Base-by-base conservation (phyloP, 2,329 filamentous ascomycete genomes). In the Blumeria hordei region DNA sequence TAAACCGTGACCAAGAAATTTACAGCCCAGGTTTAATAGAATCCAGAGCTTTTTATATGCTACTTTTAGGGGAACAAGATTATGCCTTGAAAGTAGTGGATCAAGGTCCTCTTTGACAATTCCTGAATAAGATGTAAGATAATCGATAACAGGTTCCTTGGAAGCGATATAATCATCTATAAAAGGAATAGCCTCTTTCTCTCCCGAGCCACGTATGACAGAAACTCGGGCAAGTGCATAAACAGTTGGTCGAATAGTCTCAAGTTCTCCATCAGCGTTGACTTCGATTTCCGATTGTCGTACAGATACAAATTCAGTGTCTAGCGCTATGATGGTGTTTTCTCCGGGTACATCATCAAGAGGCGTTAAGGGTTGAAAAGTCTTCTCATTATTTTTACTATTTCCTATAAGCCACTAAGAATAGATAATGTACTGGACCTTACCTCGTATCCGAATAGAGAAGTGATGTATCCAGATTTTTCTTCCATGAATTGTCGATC, bases 31-130 rank as follows among this genome's bases (percentile, higher is more conserved):
- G 65, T 98, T 98, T 35, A 98, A 76, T 16, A 98, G 74, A 14
- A 96, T 78, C 93, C 93, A 98, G 34, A 98, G 79, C 67, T 95
- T 95, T 69, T 98, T 98, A 73, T 96, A 98, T 1, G 86, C 88
- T 56, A 85, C 77, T 66, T 98, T 98, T 43, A 96, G 74, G 1
- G 84, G 77, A 8, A 96, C 81, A 0, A 96, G 76, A 55, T 87
- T 86, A 67, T 94, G 90, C 55, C 75, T 77, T 45, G 84, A 85
- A n/a, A 77, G 74, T 55, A 79, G 74, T 32, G 83, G 80, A 61
- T 94, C 88, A 8, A 98, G 73, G 64, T 98, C 92, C 21, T 83
- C 82, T 1, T 82, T 77, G 4, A 82, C 83, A 61, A 98, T 94
- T 44, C 92, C 92, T 0, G 90, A 96, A 70, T 87, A 96, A 47